Conservation (phyloP, 768 basidiomycete genomes). For the Paxillus rubicundulus region DNA sequence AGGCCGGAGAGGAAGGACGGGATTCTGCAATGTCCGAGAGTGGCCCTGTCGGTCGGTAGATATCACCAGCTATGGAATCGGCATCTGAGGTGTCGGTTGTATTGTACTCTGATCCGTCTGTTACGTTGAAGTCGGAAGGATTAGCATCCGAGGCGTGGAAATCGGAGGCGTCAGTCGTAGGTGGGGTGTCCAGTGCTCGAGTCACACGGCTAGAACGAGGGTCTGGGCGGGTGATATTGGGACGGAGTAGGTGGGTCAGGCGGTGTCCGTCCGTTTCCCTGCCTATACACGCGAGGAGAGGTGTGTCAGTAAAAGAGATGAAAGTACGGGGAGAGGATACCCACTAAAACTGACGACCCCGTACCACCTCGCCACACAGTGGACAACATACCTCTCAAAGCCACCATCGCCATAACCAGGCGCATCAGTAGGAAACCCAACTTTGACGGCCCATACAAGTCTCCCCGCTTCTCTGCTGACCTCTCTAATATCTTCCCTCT, state of each 20-base stretch:
- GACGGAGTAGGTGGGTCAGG: slow-evolving; percentile 77
- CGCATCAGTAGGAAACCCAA: background rate
- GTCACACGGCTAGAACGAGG: slow-evolving; percentile 28
- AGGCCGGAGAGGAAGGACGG: slow-evolving; percentile 30
- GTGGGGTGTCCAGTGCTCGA: slow-evolving; percentile 62
- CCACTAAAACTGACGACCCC: slow-evolving; percentile 79
- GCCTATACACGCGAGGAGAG: slow-evolving; percentile 28
- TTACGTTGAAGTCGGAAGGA: slow-evolving; percentile 38
- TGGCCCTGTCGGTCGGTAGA: slow-evolving; percentile 3
- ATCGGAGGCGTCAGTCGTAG: slow-evolving; percentile 64
- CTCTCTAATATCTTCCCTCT: slow-evolving; percentile 57
- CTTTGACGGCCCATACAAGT: slow-evolving; percentile 66
- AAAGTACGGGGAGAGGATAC: slow-evolving; percentile 26
- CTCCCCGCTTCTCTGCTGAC: slow-evolving; percentile 62
- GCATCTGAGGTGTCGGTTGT: slow-evolving; percentile 22
- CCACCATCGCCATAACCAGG: slow-evolving; percentile 46
- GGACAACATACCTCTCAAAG: slow-evolving; percentile 78
- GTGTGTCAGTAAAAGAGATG: background rate
- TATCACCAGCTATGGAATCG: slow-evolving; percentile 17
- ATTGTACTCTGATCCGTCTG: slow-evolving; percentile 16
- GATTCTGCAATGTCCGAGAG: slow-evolving; percentile 30
- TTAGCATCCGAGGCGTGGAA: slow-evolving; percentile 46
- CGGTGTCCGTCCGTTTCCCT: slow-evolving; percentile 51
- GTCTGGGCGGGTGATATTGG: slow-evolving; percentile 66
- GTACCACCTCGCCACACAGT: slow-evolving; percentile 79